Evolutionary conservation across 2,329 filamentous ascomycete species (phyloP).

Genomic region (Madurella fahalii): DNA sequence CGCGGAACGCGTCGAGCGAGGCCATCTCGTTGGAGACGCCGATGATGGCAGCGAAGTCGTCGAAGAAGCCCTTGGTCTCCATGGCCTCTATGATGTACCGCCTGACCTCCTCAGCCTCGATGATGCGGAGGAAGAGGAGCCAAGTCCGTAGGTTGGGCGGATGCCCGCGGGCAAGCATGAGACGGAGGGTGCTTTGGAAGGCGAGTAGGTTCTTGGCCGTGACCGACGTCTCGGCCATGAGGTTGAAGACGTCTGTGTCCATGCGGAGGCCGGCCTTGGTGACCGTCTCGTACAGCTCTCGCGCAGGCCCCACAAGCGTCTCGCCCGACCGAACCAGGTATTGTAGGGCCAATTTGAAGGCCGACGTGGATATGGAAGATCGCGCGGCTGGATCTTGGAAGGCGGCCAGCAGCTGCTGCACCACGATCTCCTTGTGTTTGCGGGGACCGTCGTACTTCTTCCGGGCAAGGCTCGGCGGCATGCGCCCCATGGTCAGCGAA

Average conservation of each 20-base stretch:
- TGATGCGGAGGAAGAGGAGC: slow-evolving; percentile 47
- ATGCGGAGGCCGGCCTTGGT: slow-evolving; percentile 37
- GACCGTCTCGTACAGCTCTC: slow-evolving; percentile 36
- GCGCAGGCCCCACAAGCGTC: slow-evolving; percentile 25
- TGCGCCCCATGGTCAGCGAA: slow-evolving; percentile 36
- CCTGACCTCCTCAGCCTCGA: slow-evolving; percentile 55
- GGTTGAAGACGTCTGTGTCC: slow-evolving; percentile 46
- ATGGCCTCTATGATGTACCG: slow-evolving; percentile 45
- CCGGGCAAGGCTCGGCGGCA: slow-evolving; percentile 32
- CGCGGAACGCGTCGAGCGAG: slow-evolving; percentile 39
- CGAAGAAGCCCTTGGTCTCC: slow-evolving; percentile 42
- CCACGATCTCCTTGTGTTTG: slow-evolving; percentile 37
- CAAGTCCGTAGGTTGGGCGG: slow-evolving; percentile 44
- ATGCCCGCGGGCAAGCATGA: slow-evolving; percentile 40
- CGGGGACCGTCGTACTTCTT: slow-evolving; percentile 33
- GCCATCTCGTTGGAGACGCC: slow-evolving; percentile 42
- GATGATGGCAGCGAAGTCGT: slow-evolving; percentile 33
- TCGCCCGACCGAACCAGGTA: slow-evolving; percentile 35
- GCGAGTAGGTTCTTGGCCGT: slow-evolving; percentile 38
- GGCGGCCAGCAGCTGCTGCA: slow-evolving; percentile 36
- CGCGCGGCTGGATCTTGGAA: slow-evolving; percentile 37
- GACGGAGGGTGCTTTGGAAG: slow-evolving; percentile 38
- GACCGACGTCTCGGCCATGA: slow-evolving; percentile 41
- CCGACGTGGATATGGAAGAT: slow-evolving; percentile 35
- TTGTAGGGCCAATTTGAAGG: slow-evolving; percentile 43